Conservation (phyloP, 371 early-diverging fungal species). For the Coemansia sp. region DNA sequence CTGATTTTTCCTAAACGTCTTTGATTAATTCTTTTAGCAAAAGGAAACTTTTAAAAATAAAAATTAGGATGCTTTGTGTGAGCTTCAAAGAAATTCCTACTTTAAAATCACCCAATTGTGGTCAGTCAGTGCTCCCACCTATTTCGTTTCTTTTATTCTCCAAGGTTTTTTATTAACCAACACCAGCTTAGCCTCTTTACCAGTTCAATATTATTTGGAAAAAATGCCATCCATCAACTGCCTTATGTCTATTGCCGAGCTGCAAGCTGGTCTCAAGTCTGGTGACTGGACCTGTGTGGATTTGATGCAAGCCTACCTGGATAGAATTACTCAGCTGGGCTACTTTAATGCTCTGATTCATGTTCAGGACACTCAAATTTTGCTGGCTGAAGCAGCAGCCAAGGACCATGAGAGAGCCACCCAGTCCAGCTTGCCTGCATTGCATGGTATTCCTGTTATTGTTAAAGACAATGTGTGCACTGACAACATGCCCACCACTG, state of each 20-base stretch:
- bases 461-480: conserved; percentile 12
- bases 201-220: too few species aligned
- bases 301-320: conserved; percentile 8
- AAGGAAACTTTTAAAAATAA: too few species aligned
- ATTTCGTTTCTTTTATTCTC: background rate
- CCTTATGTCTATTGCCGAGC: background rate
- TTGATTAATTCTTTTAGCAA: too few species aligned
- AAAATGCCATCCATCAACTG: background rate
- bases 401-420: conserved; percentile 9
- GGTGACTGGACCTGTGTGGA: conserved; percentile 16
- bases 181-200: too few species aligned
- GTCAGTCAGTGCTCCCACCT: too few species aligned
- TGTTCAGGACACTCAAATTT: conserved; percentile 6
- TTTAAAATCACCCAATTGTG: too few species aligned
- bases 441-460: conserved; percentile 12
- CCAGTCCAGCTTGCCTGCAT: background rate
- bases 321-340: conserved; percentile 1
- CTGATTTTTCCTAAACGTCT: too few species aligned
- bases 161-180: too few species aligned
- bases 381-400: conserved; percentile 3
- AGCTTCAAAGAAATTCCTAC: too few species aligned
- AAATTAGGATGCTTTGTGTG: too few species aligned
- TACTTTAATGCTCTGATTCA: conserved; percentile 8
- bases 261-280: conserved; percentile 13
- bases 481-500: conserved; percentile 10